Conservation (phyloP, 768 basidiomycete species). For the Trametes punicea region DNA sequence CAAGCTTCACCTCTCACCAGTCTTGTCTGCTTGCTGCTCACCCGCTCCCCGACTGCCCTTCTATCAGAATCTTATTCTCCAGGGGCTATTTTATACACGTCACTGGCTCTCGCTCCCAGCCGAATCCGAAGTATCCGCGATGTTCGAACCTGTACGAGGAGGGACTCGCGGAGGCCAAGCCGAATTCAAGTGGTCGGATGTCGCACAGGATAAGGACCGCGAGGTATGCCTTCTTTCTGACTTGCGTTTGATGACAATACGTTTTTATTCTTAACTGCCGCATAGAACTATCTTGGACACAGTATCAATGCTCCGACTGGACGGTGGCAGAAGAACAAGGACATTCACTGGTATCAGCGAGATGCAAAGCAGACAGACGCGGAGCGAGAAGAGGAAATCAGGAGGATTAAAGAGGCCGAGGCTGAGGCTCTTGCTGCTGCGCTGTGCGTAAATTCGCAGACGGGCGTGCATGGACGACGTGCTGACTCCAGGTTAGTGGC, state of each 20-base stretch:
- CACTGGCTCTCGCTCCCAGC: too few relatives aligned
- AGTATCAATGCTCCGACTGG: constrained; percentile 94
- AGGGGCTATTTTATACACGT: too few relatives aligned
- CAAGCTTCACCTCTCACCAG: too few relatives aligned
- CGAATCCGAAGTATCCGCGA: too few relatives aligned
- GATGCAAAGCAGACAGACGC: constrained; percentile 44
- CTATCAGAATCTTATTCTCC: too few relatives aligned
- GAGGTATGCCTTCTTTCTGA: constrained; percentile 64
- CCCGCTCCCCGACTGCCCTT: too few relatives aligned
- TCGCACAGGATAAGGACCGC: constrained; percentile 88
- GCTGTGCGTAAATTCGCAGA: constrained; percentile 45
- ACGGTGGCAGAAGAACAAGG: constrained; percentile 97
- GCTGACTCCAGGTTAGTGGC: constrained; percentile 45
- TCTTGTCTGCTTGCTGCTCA: too few relatives aligned
- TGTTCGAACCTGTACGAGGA: constrained; percentile 85
- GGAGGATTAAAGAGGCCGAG: constrained; percentile 81
- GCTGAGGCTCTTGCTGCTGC: constrained; percentile 83
- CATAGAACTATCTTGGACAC: constrained; percentile 90
- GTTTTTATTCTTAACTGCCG: not conserved
- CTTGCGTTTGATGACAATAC: not conserved
- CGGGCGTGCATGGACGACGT: not conserved
- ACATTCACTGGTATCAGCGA: constrained; percentile 92
- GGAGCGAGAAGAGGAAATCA: constrained; percentile 69
- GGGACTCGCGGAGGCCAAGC: constrained; percentile 91
- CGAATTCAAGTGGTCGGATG: constrained; percentile 90